Conservation (phyloP, 2,329 filamentous ascomycete species). For the Fusarium gaditjirri region DNA sequence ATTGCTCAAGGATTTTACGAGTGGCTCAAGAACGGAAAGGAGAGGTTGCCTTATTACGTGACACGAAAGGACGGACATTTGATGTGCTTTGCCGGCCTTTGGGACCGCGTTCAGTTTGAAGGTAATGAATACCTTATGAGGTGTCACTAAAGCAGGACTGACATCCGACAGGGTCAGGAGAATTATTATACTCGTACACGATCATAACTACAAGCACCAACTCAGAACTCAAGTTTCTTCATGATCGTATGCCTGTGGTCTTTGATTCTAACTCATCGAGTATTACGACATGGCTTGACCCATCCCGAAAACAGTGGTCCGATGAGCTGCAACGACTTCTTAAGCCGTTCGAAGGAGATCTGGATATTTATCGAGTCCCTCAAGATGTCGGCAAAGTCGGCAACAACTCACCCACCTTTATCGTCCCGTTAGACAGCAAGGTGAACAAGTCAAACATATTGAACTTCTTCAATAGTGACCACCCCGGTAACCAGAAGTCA, state of each 20-base stretch:
- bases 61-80: constrained; percentile 83
- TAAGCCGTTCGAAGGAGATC: constrained; percentile 79
- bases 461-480: constrained; percentile 81
- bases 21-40: constrained; percentile 84
- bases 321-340: constrained; percentile 80
- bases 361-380: constrained; percentile 87
- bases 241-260: constrained; percentile 96
- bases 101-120: constrained; percentile 88
- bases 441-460: constrained; percentile 94
- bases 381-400: constrained; percentile 95
- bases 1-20: constrained; percentile 95
- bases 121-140: constrained; percentile 56
- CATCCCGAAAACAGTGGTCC: constrained; percentile 76
- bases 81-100: constrained; percentile 91
- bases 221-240: constrained; percentile 83
- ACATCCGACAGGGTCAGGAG: constrained; percentile 50
- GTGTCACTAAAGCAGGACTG: not conserved
- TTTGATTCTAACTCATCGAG: constrained; percentile 78
- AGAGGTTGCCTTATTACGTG: constrained; percentile 86
- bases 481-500: constrained; percentile 53
- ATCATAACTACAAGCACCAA: constrained; percentile 93
- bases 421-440: constrained; percentile 83
- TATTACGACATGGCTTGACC: constrained; percentile 83
- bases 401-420: constrained; percentile 85
- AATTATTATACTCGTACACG: constrained; percentile 87